Percentiles rank a stretch among this genome's conserved stretches.
Evolutionary conservation across 352 stramenopile species (phyloP).

Genomic region (Pythium rishiriense): DNA sequence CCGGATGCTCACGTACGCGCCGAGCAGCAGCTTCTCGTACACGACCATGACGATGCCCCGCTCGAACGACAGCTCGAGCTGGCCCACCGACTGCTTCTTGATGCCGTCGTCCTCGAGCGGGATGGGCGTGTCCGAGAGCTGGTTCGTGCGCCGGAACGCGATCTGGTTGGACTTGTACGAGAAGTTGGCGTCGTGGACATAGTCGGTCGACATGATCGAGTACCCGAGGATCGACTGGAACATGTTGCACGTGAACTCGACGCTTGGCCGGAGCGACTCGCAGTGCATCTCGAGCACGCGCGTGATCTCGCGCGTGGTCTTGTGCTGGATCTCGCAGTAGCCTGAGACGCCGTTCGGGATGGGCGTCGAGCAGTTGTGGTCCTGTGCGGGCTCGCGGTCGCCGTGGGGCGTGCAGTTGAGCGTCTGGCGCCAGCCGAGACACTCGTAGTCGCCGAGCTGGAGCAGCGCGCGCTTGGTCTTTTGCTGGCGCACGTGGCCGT

Average conservation of each 20-base stretch:
- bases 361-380: constrained; percentile 6
- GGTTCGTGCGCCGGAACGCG: constrained; percentile 2
- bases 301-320: constrained; percentile 23
- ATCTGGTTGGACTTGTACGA: constrained; percentile 20
- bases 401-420: constrained; percentile 19
- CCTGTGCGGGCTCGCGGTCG: background rate
- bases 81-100: constrained; percentile 31
- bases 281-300: constrained; percentile 67
- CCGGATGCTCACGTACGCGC: constrained; percentile 54
- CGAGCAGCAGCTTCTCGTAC: constrained; percentile 38
- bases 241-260: constrained; percentile 24
- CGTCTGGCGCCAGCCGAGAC: constrained; percentile 23
- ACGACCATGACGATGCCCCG: constrained; percentile 50
- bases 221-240: constrained; percentile 40
- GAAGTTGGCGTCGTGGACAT: constrained; percentile 46
- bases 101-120: constrained; percentile 2
- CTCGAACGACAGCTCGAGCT: constrained; percentile 26
- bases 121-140: constrained; percentile 17
- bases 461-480: constrained; percentile 18
- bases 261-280: constrained; percentile 36
- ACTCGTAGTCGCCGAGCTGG: constrained; percentile 19
- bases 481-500: constrained; percentile 12
- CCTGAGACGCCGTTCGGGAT: constrained; percentile 11
- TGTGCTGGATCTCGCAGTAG: constrained; percentile 30
- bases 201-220: constrained; percentile 36